Evolutionary conservation across 2,329 filamentous ascomycete genomes (phyloP).

Genomic region (Ambrosiella xylebori): DNA sequence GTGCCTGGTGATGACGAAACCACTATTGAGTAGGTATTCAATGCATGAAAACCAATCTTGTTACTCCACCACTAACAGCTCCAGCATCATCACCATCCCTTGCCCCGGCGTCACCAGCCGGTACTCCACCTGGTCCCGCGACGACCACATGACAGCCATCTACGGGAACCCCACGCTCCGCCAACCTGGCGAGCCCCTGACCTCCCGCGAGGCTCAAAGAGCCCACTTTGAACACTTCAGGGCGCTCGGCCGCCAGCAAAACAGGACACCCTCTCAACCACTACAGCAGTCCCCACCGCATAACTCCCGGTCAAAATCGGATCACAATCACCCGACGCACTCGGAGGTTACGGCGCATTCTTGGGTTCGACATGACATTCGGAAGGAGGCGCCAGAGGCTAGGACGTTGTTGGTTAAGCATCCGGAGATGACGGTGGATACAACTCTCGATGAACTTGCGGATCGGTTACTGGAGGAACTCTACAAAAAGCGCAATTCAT

Average conservation of each 20-base stretch:
- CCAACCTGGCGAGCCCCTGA: constrained; percentile 22
- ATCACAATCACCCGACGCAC: constrained; percentile 15
- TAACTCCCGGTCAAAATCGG: constrained; percentile 13
- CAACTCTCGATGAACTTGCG: constrained; percentile 28
- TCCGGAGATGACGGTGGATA: constrained; percentile 24
- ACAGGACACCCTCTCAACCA: background rate
- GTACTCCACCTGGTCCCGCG: constrained; percentile 35
- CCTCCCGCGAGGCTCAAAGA: background rate
- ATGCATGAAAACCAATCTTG: background rate
- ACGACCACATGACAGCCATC: constrained; percentile 18
- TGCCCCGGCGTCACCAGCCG: constrained; percentile 33
- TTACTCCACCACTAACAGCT: background rate
- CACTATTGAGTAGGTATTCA: constrained; percentile 3
- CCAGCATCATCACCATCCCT: constrained; percentile 30
- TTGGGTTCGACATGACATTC: constrained; percentile 36
- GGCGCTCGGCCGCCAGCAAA: background rate
- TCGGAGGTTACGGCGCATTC: constrained; percentile 23
- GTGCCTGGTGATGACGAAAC: background rate
- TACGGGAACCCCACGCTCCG: constrained; percentile 28
- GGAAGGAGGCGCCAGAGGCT: constrained; percentile 29
- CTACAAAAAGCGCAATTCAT: constrained; percentile 18
- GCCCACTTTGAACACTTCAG: background rate
- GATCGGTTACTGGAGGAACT: constrained; percentile 30
- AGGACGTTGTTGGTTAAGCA: constrained; percentile 36
- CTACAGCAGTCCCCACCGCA: too few relatives aligned